Percentiles rank a stretch among this genome's conserved stretches.
phyloP scores from a whole-genome alignment of 2,329 filamentous ascomycete species.

The Biscogniauxia mediterranea region DNA sequence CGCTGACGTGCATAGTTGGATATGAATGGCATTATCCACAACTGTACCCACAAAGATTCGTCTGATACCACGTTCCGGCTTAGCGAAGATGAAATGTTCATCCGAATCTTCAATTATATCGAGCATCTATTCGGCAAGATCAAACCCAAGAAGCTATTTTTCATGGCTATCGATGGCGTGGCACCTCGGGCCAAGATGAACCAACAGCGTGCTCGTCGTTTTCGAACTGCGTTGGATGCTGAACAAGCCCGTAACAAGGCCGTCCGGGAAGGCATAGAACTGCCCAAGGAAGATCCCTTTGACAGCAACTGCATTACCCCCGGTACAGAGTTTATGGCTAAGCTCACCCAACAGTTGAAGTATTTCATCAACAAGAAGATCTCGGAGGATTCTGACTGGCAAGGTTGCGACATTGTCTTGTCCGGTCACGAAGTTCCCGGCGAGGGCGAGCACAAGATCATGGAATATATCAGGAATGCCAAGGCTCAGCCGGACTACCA shows the following conservation, averaged over 20 bases:
- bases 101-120: conserved; percentile 99
- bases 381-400: conserved; percentile 95
- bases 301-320: conserved; percentile 99
- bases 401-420: conserved; percentile 91
- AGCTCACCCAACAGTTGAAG: conserved; percentile 87
- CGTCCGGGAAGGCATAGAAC: conserved; percentile 80
- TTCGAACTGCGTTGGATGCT: conserved; percentile 88
- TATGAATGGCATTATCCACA: conserved; percentile 99
- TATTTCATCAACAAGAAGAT: conserved; percentile 99
- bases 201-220: conserved; percentile 92
- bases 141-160: conserved; percentile 96
- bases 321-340: conserved; percentile 96
- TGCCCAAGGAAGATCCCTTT: conserved; percentile 93
- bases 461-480: conserved; percentile 98
- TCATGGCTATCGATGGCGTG: conserved; percentile 99
- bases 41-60: conserved; percentile 96
- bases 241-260: conserved; percentile 92
- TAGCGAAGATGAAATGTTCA: conserved; percentile 99
- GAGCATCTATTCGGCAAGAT: conserved; percentile 98
- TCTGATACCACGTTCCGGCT: conserved; percentile 90
- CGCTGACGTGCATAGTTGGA: conserved; percentile 58
- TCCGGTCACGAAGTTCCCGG: conserved; percentile 97
- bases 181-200: conserved; percentile 99
- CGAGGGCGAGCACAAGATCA: conserved; percentile 99
- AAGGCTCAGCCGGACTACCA: conserved; percentile 94